Percentiles rank a stretch among this genome's conserved stretches.
Conservation (phyloP, 331 rosid genomes). For the Telfairia occidentalis region DNA sequence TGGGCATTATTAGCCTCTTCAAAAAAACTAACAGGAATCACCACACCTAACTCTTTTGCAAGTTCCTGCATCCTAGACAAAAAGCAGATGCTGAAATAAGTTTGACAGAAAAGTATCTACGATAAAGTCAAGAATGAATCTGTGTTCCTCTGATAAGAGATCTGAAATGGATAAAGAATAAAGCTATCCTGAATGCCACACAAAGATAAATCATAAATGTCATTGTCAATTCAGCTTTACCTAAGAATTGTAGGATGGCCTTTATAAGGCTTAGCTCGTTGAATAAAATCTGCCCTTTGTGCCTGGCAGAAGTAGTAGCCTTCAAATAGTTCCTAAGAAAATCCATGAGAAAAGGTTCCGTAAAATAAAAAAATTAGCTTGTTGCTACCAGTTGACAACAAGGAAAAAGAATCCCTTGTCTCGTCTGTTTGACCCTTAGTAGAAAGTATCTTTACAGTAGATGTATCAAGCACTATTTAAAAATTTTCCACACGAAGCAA, state of each 20-base stretch:
- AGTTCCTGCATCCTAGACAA: constrained; percentile 67
- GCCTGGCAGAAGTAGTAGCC: constrained; percentile 97
- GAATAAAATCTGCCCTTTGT: constrained; percentile 71
- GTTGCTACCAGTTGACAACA: background rate
- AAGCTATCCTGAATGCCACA: background rate
- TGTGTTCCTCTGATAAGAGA: background rate
- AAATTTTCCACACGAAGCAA: background rate
- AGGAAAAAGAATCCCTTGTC: background rate
- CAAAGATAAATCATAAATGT: background rate
- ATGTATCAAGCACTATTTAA: background rate
- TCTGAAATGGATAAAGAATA: background rate
- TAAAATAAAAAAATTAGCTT: background rate
- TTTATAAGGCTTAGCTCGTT: constrained; percentile 69
- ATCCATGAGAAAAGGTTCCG: constrained; percentile 17
- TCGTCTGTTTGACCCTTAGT: background rate
- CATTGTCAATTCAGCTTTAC: constrained; percentile 22
- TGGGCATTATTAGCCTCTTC: constrained; percentile 98
- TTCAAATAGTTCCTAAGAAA: constrained; percentile 77
- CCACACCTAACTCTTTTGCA: constrained; percentile 77
- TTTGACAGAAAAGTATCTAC: constrained; percentile 10
- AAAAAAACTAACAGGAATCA: constrained; percentile 87
- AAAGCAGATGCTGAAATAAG: constrained; percentile 17
- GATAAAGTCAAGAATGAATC: constrained; percentile 4
- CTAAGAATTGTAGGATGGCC: constrained; percentile 79
- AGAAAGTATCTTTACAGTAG: background rate